These are phyloP conservation scores for Tothia fuscella DNA, from an alignment of 2,329 filamentous ascomycete species.

Conservation along the genomic window DNA sequence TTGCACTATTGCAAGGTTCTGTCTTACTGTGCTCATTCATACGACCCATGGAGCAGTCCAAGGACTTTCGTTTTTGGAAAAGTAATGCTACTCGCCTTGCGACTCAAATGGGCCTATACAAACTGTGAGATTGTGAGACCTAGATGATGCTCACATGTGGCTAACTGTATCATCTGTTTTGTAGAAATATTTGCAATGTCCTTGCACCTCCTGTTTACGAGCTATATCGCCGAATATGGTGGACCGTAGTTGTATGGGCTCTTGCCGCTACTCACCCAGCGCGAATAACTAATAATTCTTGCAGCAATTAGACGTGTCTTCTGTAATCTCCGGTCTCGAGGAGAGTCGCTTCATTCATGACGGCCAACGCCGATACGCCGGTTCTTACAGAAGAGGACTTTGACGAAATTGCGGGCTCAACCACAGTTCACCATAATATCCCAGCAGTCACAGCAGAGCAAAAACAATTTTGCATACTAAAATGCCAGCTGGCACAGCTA, in stretches of 20 bases:
- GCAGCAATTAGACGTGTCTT: background rate
- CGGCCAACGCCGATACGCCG: background rate
- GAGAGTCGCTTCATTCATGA: background rate
- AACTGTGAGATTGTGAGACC: background rate
- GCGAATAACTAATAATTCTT: background rate
- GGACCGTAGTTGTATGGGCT: background rate
- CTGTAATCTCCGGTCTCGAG: conserved; percentile 2
- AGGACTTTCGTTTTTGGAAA: background rate
- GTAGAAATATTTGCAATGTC: background rate
- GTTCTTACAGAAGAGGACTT: background rate
- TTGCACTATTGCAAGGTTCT: background rate
- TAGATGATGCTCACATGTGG: background rate
- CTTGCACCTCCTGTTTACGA: background rate
- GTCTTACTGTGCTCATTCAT: background rate
- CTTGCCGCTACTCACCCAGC: background rate
- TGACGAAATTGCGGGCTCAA: background rate
- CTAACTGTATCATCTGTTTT: background rate
- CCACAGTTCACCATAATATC: background rate
- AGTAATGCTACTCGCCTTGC: background rate
- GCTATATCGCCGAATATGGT: background rate
- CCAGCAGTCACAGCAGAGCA: background rate
- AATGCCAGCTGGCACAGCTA: conserved; percentile 1
- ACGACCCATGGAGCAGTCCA: background rate
- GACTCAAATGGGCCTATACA: background rate
- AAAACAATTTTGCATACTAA: background rate